A percentile compares a stretch with the other conserved stretches of the same genome.
Conservation (phyloP, 2,329 filamentous ascomycete genomes). For the Fusarium floridanum region DNA sequence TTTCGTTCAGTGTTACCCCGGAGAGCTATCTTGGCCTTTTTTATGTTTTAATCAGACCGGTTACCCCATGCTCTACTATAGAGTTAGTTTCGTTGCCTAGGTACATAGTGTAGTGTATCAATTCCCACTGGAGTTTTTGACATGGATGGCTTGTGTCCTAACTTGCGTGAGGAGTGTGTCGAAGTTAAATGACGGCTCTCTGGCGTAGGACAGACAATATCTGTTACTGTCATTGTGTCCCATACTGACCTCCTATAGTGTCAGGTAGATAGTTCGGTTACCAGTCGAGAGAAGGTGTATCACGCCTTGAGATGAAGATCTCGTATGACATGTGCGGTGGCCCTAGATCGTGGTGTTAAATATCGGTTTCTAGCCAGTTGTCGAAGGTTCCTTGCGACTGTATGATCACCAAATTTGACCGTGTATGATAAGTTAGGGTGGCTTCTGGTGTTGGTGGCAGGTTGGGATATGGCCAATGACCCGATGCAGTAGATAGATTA, state of each 20-base stretch:
- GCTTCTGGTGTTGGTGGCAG: not conserved
- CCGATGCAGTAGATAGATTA: not conserved
- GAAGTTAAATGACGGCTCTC: too few relatives aligned
- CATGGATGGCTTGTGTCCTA: not conserved
- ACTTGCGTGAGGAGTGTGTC: not conserved
- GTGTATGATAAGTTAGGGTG: not conserved
- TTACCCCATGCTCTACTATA: slow-evolving; percentile 50
- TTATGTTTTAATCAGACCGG: slow-evolving; percentile 56
- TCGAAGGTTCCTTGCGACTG: not conserved
- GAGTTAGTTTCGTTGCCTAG: slow-evolving; percentile 48
- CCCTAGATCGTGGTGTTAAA: not conserved
- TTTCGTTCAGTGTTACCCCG: slow-evolving; percentile 54
- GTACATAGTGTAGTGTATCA: slow-evolving; percentile 43
- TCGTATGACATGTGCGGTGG: not conserved
- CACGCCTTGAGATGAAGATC: not conserved
- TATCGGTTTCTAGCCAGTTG: not conserved
- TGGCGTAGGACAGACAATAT: not conserved
- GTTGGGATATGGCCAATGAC: not conserved
- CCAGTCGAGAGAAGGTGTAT: not conserved
- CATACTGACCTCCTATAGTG: not conserved
- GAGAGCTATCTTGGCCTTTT: slow-evolving; percentile 53
- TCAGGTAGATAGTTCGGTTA: not conserved
- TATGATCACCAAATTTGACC: not conserved
- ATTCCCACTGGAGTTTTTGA: slow-evolving; percentile 43
- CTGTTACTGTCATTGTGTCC: not conserved